Conservation (phyloP, 2,329 filamentous ascomycete species). For the Truncatella angustata region DNA sequence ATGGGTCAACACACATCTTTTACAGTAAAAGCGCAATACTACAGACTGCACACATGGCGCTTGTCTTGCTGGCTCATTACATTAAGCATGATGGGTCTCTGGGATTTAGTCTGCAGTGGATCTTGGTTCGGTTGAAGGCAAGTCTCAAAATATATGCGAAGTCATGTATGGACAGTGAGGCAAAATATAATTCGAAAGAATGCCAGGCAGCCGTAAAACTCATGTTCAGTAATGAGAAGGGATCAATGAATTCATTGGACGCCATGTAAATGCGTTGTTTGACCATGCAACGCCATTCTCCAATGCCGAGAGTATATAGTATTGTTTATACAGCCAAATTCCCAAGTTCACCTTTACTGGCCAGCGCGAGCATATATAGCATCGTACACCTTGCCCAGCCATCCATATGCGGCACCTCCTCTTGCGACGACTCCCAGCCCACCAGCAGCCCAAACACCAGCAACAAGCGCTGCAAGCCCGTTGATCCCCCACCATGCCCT, state of each 20-base stretch:
- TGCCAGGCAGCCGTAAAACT: no score
- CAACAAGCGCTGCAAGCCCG: constrained; percentile 54
- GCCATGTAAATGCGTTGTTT: not conserved
- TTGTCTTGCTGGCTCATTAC: no score
- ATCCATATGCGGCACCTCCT: constrained; percentile 68
- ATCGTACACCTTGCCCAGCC: constrained; percentile 80
- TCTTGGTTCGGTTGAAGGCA: no score
- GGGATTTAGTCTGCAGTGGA: no score
- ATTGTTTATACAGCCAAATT: not conserved
- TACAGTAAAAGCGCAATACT: no score
- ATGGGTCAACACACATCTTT: no score
- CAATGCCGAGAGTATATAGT: not conserved
- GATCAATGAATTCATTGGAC: not conserved
- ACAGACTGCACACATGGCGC: no score
- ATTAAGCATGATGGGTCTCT: no score
- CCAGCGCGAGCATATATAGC: constrained; percentile 51
- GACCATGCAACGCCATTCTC: not conserved
- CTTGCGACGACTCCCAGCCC: constrained; percentile 75
- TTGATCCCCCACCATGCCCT: constrained; percentile 73
- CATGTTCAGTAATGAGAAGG: no score
- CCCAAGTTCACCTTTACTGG: constrained; percentile 4
- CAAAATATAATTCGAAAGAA: no score
- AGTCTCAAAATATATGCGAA: no score
- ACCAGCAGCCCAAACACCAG: constrained; percentile 76
- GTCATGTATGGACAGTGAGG: no score